A percentile compares a stretch with the other conserved stretches of the same genome.
phyloP scores from a whole-genome alignment of 1,284 basidiomycete species.

The Ustilago cynodontis region DNA sequence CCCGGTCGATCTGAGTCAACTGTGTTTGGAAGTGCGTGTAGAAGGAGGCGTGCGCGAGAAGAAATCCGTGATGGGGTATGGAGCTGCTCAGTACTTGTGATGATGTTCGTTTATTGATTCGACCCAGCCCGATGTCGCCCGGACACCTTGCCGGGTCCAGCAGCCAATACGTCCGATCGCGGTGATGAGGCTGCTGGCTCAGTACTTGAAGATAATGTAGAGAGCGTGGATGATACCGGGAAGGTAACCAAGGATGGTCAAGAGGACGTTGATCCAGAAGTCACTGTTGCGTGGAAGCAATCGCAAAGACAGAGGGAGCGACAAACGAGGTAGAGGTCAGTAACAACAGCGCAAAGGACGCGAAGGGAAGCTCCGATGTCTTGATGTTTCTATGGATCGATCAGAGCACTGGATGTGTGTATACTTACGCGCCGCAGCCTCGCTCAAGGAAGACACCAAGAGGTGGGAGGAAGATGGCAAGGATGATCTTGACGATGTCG shows the following conservation, averaged over 20 bases:
- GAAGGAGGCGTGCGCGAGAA: not conserved
- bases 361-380: not conserved
- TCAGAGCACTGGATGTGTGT: not conserved
- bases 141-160: too few species aligned
- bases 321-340: not conserved
- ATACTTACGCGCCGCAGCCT: conserved; percentile 46
- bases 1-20: not conserved
- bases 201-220: conserved; percentile 65
- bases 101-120: too few species aligned
- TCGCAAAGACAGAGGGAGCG: too few species aligned
- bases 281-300: conserved; percentile 27
- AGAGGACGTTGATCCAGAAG: conserved; percentile 57
- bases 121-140: too few species aligned
- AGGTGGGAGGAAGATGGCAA: conserved; percentile 54
- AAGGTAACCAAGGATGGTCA: conserved; percentile 62
- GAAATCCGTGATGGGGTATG: not conserved
- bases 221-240: conserved; percentile 66
- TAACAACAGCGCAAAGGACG: not conserved
- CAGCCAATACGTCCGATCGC: too few species aligned
- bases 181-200: too few species aligned
- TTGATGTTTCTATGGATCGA: not conserved
- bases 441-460: conserved; percentile 55
- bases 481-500: conserved; percentile 57
- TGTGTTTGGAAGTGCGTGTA: not conserved
- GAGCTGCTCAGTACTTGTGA: conserved; percentile 53